Conservation (phyloP, 805 yeast genomes). For the Saturnispora mendoncae region DNA sequence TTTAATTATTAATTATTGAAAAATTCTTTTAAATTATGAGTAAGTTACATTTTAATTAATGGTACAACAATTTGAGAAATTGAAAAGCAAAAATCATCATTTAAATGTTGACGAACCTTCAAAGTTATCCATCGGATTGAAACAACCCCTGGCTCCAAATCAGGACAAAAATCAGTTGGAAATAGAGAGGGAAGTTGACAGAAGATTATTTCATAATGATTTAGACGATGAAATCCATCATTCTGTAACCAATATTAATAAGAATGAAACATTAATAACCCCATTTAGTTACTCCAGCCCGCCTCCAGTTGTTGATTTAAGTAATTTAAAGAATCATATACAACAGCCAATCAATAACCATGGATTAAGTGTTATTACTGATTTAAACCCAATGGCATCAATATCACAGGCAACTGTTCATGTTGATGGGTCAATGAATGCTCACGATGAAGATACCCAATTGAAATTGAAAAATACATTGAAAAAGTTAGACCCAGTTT, state of each 20-base stretch:
- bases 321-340: constrained; percentile 1
- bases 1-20: neutral
- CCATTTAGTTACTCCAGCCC: too few relatives aligned
- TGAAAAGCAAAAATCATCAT: neutral
- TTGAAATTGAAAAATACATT: constrained; percentile 9
- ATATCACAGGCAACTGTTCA: constrained; percentile 10
- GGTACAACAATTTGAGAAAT: neutral
- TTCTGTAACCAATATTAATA: constrained; percentile 7
- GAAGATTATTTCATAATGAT: constrained; percentile 11
- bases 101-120: constrained; percentile 17
- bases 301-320: constrained; percentile 5
- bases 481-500: constrained; percentile 6
- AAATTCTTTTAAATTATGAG: neutral
- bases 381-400: constrained; percentile 10
- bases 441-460: neutral
- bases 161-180: constrained; percentile 20
- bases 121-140: constrained; percentile 25
- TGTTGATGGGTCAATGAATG: constrained; percentile 2
- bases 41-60: neutral
- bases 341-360: constrained; percentile 3
- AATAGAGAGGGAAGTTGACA: constrained; percentile 20
- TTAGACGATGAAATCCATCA: neutral
- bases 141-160: constrained; percentile 2
- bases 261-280: too few relatives aligned
- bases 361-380: constrained; percentile 14